Conservation (phyloP, 2,329 filamentous ascomycete genomes). For the Akanthomyces dipterigenus region DNA sequence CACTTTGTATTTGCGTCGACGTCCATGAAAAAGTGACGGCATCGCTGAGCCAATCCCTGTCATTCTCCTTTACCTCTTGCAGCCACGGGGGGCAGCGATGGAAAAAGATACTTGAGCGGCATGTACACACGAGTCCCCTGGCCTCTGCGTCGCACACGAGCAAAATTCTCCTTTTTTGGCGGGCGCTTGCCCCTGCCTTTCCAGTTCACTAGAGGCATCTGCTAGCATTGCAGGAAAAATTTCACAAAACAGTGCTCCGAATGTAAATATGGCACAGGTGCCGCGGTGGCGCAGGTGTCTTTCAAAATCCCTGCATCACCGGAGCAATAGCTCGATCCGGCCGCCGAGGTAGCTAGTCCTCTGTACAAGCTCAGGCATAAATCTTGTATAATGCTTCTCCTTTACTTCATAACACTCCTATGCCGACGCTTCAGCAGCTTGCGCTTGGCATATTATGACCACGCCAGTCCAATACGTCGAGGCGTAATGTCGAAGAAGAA, state of each 20-base stretch:
- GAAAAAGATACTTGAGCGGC: neutral
- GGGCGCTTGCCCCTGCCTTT: too few relatives aligned
- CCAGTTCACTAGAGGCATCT: too few relatives aligned
- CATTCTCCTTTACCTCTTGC: neutral
- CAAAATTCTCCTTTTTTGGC: too few relatives aligned
- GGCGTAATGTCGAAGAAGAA: neutral
- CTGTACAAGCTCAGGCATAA: neutral
- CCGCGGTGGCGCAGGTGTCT: neutral
- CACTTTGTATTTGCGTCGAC: neutral
- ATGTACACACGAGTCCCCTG: neutral
- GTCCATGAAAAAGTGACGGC: neutral
- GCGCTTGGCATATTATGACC: neutral
- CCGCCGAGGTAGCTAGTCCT: neutral
- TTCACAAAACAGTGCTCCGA: neutral
- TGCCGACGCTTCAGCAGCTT: neutral
- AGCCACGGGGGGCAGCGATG: neutral
- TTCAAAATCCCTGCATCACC: neutral
- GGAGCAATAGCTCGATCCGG: slow-evolving; percentile 11
- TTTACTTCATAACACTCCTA: neutral
- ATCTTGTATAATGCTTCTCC: neutral
- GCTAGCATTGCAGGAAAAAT: neutral
- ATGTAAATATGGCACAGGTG: neutral
- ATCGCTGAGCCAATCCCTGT: neutral
- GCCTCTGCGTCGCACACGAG: neutral
- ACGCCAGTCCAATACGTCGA: neutral